These are phyloP conservation scores for Ascochyta fabae DNA, from an alignment of 2,329 filamentous ascomycete species.

Conservation along the genomic window DNA sequence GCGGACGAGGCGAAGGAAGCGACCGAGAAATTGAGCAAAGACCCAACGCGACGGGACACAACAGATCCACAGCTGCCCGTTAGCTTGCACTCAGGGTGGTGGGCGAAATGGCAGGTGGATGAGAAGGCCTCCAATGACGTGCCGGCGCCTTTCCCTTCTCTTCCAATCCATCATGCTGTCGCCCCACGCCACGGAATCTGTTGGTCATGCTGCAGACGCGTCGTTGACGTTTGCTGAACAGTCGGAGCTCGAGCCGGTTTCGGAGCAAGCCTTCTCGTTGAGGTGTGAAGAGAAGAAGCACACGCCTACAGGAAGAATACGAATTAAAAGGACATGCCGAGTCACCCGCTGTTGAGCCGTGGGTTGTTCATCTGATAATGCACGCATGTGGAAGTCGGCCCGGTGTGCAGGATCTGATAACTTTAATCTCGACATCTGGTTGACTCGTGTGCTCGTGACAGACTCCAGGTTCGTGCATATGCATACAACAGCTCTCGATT, in stretches of 20 bases:
- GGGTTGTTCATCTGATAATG: constrained; percentile 17
- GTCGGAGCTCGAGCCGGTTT: constrained; percentile 5
- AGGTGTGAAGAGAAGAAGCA: neutral
- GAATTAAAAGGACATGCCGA: constrained; percentile 6
- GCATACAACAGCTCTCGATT: neutral
- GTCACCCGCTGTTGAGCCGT: constrained; percentile 8
- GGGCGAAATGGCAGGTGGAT: constrained; percentile 20
- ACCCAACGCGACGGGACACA: constrained; percentile 17
- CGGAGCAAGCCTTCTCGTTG: constrained; percentile 8
- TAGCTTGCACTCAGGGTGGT: constrained; percentile 20
- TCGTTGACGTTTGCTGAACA: constrained; percentile 1
- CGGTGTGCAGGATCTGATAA: constrained; percentile 16
- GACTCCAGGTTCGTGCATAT: neutral
- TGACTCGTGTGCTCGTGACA: neutral
- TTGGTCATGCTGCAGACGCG: constrained; percentile 11
- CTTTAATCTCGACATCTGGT: constrained; percentile 4
- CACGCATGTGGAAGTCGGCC: constrained; percentile 3
- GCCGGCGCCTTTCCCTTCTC: constrained; percentile 5
- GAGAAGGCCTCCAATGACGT: constrained; percentile 18
- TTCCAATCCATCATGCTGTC: constrained; percentile 8
- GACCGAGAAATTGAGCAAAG: constrained; percentile 7
- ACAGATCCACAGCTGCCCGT: constrained; percentile 22
- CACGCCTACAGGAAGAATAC: neutral
- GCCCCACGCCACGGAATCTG: constrained; percentile 9
- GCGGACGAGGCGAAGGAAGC: constrained; percentile 4